These are phyloP conservation scores for Leucosporidium scottii DNA, from an alignment of 768 basidiomycete species.

Conservation along the genomic window DNA sequence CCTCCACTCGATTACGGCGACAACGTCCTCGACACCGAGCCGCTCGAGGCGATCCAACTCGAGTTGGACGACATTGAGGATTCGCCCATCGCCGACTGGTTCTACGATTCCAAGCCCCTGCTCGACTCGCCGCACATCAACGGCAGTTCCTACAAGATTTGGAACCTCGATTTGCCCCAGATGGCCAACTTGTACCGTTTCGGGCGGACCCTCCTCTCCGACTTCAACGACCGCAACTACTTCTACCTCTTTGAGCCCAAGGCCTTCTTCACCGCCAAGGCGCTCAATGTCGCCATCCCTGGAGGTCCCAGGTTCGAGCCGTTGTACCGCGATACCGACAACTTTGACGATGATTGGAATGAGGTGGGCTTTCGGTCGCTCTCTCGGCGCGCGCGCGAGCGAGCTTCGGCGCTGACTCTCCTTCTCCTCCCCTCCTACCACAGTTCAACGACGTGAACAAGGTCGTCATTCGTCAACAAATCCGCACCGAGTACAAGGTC, in stretches of 20 bases:
- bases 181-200: slow-evolving; percentile 97
- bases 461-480: slow-evolving; percentile 97
- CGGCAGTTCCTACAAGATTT: slow-evolving; percentile 85
- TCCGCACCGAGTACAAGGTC: slow-evolving; percentile 97
- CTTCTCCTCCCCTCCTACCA: background rate
- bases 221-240: slow-evolving; percentile 82
- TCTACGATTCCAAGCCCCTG: slow-evolving; percentile 94
- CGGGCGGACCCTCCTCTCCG: slow-evolving; percentile 85
- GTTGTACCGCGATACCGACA: slow-evolving; percentile 87
- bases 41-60: slow-evolving; percentile 92
- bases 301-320: slow-evolving; percentile 99
- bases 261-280: slow-evolving; percentile 96
- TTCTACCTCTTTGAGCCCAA: slow-evolving; percentile 96
- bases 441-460: slow-evolving; percentile 97
- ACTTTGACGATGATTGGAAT: slow-evolving; percentile 80
- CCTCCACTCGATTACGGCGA: slow-evolving; percentile 98
- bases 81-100: slow-evolving; percentile 86
- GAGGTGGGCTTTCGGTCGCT: slow-evolving; percentile 29
- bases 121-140: slow-evolving; percentile 80
- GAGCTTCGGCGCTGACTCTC: background rate
- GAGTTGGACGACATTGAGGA: slow-evolving; percentile 93
- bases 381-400: too few relatives aligned
- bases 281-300: slow-evolving; percentile 91
- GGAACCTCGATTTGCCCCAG: slow-evolving; percentile 83
- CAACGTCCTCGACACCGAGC: slow-evolving; percentile 96